Evolutionary conservation across 495 filamentous ascomycete genomes (phyloP), one percentile per base, ranked within the genome.

Genomic region (Xylaria acuta): DNA sequence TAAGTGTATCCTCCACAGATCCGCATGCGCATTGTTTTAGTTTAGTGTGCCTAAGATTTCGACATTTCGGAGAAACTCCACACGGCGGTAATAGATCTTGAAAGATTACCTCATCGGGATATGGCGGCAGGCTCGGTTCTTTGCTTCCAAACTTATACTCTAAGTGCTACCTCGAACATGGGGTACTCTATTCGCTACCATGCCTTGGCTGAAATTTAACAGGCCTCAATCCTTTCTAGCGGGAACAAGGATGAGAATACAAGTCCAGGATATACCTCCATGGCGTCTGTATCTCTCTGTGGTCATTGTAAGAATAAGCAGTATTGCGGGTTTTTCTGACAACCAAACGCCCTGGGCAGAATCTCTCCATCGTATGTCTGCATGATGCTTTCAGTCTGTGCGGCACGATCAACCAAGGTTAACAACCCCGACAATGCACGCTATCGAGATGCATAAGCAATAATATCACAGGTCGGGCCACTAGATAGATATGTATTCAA

Each of bases 121-220:
- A 53, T 30, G 45, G 58, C 68, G 58, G 58, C 59, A 63, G 45
- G 36, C 54, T 62, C 53, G 67, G 54, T 49, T 62, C 27, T 56
- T 16, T 59, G 40, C 45, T 68, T 41, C 22, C 40, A 34, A 30
- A 9, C 30, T 40, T 40, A 18, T 49, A 45, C 20, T n/a, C n/a
- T n/a, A n/a, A n/a, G 22, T 64, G 60, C 22, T 41, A 27, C 38
- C 34, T 53, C 40, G 38, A 59, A 45, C 53, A 59, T 38, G 43
- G 41, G 67, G 41, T 62, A 62, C 34, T 40, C 14, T 32, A 64
- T 64, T 64, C 60, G 60, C 60, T 64, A 64, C 60, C n/a, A 63
- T 22, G 22, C n/a, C 22, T 43, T 16, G n/a, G 36, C 12, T 22
- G 3, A 18, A 49, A 32, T 45, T 64, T 34, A 20, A 20, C 62